Percentiles rank a stretch among this genome's conserved stretches.
phyloP scores from a whole-genome alignment of 257 asterid species.

The Nicotiana obtusifolia region DNA sequence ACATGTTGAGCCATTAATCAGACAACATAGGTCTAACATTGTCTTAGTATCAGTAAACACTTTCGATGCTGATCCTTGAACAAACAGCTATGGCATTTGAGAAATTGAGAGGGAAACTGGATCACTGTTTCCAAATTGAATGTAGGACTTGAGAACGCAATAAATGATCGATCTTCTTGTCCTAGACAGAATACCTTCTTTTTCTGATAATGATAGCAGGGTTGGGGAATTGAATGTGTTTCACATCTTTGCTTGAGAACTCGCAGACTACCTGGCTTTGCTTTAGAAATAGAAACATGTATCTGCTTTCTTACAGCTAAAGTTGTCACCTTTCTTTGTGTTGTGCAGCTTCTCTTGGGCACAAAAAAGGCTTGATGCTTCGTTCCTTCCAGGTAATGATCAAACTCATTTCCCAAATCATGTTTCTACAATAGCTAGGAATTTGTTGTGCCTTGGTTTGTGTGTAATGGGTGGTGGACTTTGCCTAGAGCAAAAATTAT shows the following conservation, averaged over 20 bases:
- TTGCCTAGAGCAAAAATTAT: neutral
- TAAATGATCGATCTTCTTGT: neutral
- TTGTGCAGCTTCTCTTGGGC: conserved; percentile 64
- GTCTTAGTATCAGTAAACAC: too few species aligned
- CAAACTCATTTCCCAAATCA: too few species aligned
- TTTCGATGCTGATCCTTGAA: too few species aligned
- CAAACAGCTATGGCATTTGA: too few species aligned
- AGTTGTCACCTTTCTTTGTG: neutral
- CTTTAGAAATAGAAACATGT: neutral
- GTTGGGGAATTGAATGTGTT: neutral
- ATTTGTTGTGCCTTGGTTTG: too few species aligned
- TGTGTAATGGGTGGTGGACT: too few species aligned
- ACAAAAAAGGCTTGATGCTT: conserved; percentile 45
- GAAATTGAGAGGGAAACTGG: neutral
- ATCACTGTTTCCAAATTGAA: neutral
- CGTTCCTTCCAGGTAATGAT: conserved; percentile 59
- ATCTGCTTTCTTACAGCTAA: neutral
- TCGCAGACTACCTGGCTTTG: neutral
- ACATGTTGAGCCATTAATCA: too few species aligned
- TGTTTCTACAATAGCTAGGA: too few species aligned
- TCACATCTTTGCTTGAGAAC: neutral
- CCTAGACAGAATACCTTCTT: neutral
- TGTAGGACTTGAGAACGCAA: neutral
- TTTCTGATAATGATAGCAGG: neutral
- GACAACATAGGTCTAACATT: too few species aligned